phyloP scores from a whole-genome alignment of 257 asterid species.

The Nicotiana knightiana region DNA sequence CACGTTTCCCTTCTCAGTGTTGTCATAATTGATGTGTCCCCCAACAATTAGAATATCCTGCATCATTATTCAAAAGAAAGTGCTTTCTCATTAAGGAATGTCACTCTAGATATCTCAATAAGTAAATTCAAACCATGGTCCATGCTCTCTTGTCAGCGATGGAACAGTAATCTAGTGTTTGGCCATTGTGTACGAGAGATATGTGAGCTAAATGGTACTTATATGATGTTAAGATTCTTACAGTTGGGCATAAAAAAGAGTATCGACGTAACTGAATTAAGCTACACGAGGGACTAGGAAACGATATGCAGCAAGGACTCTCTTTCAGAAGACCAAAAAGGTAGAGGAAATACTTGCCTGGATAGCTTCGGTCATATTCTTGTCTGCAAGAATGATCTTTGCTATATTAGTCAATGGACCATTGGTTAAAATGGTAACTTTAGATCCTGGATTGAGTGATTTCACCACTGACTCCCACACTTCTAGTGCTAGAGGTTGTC shows the following conservation, averaged over 20 bases:
- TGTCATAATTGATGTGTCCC: conserved; percentile 39
- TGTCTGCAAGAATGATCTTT: conserved; percentile 44
- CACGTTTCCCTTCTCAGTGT: conserved; percentile 52
- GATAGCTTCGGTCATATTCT: conserved; percentile 39
- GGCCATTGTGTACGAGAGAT: neutral
- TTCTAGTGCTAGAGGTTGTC: conserved; percentile 73
- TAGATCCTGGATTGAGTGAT: conserved; percentile 49
- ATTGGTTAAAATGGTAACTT: conserved; percentile 63
- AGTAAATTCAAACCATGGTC: too few relatives aligned
- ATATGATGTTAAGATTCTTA: neutral
- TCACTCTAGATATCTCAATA: neutral
- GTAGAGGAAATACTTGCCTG: conserved; percentile 38
- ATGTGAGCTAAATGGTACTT: neutral
- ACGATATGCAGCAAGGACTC: neutral
- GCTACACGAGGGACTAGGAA: neutral
- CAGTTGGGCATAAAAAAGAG: neutral
- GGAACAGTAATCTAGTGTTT: neutral
- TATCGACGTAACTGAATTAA: neutral
- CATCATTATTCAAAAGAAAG: neutral
- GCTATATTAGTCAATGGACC: conserved; percentile 88
- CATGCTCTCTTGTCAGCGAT: neutral
- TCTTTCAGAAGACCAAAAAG: neutral
- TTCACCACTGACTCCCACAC: conserved; percentile 54
- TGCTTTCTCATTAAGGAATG: neutral
- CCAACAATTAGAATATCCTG: conserved; percentile 74